phyloP scores from a whole-genome alignment of 2,329 filamentous ascomycete species.

The Ilyonectria sp. region DNA sequence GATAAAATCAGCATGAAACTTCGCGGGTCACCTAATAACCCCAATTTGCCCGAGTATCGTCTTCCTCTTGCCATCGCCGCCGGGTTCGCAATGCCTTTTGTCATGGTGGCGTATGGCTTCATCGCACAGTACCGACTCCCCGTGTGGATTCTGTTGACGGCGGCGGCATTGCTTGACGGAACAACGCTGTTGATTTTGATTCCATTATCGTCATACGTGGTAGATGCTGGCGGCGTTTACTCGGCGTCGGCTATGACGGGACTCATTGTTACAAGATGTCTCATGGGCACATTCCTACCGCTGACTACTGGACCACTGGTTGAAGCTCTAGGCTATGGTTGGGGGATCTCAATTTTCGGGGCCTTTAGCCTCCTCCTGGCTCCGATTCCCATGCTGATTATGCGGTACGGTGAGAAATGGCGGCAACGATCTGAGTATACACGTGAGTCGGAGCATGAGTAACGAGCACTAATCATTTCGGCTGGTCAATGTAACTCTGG shows the following conservation, averaged over 20 bases:
- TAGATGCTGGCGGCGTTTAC: conserved; percentile 70
- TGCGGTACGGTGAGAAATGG: conserved; percentile 67
- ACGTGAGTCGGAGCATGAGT: neutral
- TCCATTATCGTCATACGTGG: conserved; percentile 69
- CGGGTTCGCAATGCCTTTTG: conserved; percentile 61
- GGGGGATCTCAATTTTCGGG: conserved; percentile 64
- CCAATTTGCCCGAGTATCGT: conserved; percentile 67
- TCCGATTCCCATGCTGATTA: conserved; percentile 66
- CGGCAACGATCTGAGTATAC: conserved; percentile 57
- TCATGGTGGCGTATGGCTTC: conserved; percentile 67
- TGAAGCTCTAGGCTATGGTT: conserved; percentile 65
- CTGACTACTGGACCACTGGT: conserved; percentile 65
- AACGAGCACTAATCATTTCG: neutral
- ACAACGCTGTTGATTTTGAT: conserved; percentile 63
- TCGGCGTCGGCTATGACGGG: conserved; percentile 71
- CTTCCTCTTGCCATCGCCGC: conserved; percentile 67
- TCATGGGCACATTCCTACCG: conserved; percentile 71
- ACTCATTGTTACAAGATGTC: conserved; percentile 68
- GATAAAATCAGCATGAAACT: conserved; percentile 69
- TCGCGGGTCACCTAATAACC: conserved; percentile 55
- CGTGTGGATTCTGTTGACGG: conserved; percentile 59
- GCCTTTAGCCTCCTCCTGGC: conserved; percentile 59
- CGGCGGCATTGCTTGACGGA: conserved; percentile 62
- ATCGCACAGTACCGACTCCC: conserved; percentile 60
- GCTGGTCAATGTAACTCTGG: no score